Base-by-base conservation (phyloP, 495 filamentous ascomycete genomes). In the Pyrenopolyporus hunteri region DNA sequence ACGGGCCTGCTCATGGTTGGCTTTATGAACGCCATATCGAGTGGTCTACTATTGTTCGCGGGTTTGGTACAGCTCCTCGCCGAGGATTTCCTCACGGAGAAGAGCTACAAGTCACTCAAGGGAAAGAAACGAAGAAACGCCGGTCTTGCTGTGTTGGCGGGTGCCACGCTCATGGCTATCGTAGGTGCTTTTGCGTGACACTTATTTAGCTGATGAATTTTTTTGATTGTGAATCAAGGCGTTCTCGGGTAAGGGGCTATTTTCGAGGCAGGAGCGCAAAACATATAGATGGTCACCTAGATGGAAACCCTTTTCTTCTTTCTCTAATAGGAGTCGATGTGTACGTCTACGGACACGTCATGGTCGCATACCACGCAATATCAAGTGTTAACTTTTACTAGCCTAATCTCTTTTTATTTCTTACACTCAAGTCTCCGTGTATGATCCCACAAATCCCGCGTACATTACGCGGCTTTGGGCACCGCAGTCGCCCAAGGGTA, bases 61-160 rank as follows among this genome's bases (percentile, higher is more conserved):
- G 93, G 93, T 3, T 73, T 98, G 49, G 93, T 96, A 0, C 92
- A 97, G 73, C 76, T 98, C 37, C 80, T 98, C 9, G 91, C 93
- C 4, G 93, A 98, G 74, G 93, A 98, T 69, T 97, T 98, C 71
- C 72, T 98, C 64, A 89, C 86, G 50, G 91, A 96, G 64, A 85
- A 89, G 70, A 96, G 93, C 68, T 97, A 96, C 77, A 80, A 76
- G 57, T 75, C 79, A 8, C 73, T 98, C 50, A 85, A 78, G 40
- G 93, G 93, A 0, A 78, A 78, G 68, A 84, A 82, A 64, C 82
- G 93, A 47, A 66, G 90, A 35, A 78, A 90, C 56, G 93, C 93
- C 16, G 96, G 87, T 70, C 71, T 83, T 13, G 84, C 90, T 1
- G 93, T 98, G 17, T 78, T 89, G 10, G 83, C 80, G 2, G 93